A percentile compares a stretch with the other conserved stretches of the same genome.
Evolutionary conservation across 306 rosid species (phyloP).

Genomic region (Cucurbita ficifolia): DNA sequence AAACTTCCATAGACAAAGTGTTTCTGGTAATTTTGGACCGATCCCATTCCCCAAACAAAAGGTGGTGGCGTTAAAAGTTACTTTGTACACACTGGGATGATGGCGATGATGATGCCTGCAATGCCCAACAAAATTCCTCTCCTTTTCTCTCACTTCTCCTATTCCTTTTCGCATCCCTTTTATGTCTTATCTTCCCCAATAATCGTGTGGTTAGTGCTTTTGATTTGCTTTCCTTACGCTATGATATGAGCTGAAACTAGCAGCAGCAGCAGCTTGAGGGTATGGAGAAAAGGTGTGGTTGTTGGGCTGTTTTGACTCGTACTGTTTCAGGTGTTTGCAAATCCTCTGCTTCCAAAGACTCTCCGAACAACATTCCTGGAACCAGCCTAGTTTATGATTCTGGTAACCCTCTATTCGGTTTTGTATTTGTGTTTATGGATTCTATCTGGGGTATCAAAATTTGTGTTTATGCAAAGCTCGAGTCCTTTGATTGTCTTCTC

Average conservation of each 20-base stretch:
- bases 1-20: background rate
- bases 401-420: background rate
- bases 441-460: background rate
- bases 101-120: conserved; percentile 72
- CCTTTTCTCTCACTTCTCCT: conserved; percentile 6
- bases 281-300: conserved; percentile 11
- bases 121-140: conserved; percentile 26
- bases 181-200: conserved; percentile 5
- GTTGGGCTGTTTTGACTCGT: conserved; percentile 12
- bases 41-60: conserved; percentile 11
- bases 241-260: background rate
- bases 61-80: conserved; percentile 9
- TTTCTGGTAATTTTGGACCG: background rate
- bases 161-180: background rate
- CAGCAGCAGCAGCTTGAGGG: background rate
- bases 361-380: background rate
- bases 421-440: background rate
- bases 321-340: conserved; percentile 8
- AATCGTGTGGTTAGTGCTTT: conserved; percentile 10
- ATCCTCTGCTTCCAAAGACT: conserved; percentile 6
- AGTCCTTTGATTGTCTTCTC: background rate
- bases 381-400: conserved; percentile 7
- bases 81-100: conserved; percentile 20
- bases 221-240: background rate
- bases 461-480: no score